These are phyloP conservation scores for Chiua virens DNA, from an alignment of 768 basidiomycete species.

Conservation along the genomic window DNA sequence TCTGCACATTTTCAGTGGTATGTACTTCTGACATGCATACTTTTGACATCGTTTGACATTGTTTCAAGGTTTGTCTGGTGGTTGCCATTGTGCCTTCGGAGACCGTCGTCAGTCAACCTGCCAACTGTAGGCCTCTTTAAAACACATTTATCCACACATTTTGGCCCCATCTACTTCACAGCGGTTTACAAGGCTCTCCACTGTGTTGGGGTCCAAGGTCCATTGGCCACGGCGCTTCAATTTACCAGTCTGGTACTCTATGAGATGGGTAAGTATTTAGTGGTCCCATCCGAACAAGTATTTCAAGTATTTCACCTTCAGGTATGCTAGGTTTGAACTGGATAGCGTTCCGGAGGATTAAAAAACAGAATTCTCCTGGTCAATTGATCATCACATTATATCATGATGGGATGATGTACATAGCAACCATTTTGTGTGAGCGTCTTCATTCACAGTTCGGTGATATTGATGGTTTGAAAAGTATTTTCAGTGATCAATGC, in stretches of 20 bases:
- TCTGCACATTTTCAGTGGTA: conserved; percentile 10
- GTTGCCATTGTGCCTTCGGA: conserved; percentile 7
- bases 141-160: background rate
- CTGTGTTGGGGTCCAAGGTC: conserved; percentile 7
- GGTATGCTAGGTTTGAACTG: conserved; percentile 20
- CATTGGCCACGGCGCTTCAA: conserved; percentile 7
- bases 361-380: conserved; percentile 5
- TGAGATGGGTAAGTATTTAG: conserved; percentile 9
- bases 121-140: conserved; percentile 1
- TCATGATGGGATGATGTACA: conserved; percentile 20
- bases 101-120: conserved; percentile 1
- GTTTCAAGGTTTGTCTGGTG: conserved; percentile 5
- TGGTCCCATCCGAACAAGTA: background rate
- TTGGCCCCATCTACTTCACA: background rate
- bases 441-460: background rate
- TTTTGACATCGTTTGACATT: background rate
- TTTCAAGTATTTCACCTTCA: background rate
- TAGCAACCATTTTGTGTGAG: conserved; percentile 17
- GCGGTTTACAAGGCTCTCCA: conserved; percentile 11
- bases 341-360: conserved; percentile 17
- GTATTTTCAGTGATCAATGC: conserved; percentile 19
- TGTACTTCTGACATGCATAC: background rate
- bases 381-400: conserved; percentile 11
- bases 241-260: conserved; percentile 13
- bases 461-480: background rate